Conservation (phyloP, 176 grass and related monocot genomes). For the Triticum monococcum region DNA sequence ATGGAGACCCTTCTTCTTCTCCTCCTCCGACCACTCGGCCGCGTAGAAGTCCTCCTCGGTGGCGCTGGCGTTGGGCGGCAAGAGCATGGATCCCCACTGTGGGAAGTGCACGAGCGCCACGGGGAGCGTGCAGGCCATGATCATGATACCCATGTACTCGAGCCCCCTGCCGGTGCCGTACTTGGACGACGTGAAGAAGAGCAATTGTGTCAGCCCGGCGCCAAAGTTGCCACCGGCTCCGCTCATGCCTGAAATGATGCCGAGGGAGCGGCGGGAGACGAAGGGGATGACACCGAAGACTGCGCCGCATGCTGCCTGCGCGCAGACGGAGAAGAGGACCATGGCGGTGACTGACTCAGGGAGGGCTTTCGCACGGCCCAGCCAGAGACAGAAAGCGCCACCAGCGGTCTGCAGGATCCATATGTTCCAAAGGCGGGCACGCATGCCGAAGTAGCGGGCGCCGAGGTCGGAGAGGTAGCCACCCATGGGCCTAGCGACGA, state of each 20-base stretch:
- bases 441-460: slow-evolving; percentile 58
- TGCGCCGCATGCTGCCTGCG: slow-evolving; percentile 76
- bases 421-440: slow-evolving; percentile 76
- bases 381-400: slow-evolving; percentile 60
- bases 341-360: slow-evolving; percentile 51
- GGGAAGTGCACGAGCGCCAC: slow-evolving; percentile 60
- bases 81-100: slow-evolving; percentile 85
- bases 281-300: slow-evolving; percentile 77
- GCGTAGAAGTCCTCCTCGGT: slow-evolving; percentile 59
- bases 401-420: slow-evolving; percentile 90
- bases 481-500: slow-evolving; percentile 56
- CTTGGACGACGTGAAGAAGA: slow-evolving; percentile 66
- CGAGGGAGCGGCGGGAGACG: slow-evolving; percentile 49
- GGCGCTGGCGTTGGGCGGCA: slow-evolving; percentile 42
- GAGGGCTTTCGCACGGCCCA: no score
- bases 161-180: slow-evolving; percentile 54
- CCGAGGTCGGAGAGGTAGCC: slow-evolving; percentile 58
- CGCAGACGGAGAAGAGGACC: slow-evolving; percentile 83
- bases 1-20: slow-evolving; percentile 54
- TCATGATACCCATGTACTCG: slow-evolving; percentile 73
- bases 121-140: slow-evolving; percentile 71
- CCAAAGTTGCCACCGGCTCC: slow-evolving; percentile 76
- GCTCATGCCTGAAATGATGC: slow-evolving; percentile 67
- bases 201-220: slow-evolving; percentile 69
- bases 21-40: slow-evolving; percentile 56